These are phyloP conservation scores for Penicillium sp. DNA, from an alignment of 2,329 filamentous ascomycete species.

Conservation along the genomic window DNA sequence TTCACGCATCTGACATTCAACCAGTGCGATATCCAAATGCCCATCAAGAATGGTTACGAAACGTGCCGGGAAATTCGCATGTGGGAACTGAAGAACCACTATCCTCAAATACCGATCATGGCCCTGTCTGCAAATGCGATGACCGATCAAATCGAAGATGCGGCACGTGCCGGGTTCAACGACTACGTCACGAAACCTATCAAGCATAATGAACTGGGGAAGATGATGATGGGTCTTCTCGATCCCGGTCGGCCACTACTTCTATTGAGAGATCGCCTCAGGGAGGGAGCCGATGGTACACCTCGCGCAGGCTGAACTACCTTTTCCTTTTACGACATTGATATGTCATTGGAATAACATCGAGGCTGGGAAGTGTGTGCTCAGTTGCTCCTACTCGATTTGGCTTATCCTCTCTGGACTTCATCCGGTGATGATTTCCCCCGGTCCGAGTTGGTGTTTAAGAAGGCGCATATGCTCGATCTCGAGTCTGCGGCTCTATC, in stretches of 20 bases:
- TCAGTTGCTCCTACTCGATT: neutral
- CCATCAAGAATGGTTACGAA: conserved; percentile 55
- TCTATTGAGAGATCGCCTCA: conserved; percentile 48
- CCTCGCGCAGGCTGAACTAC: conserved; percentile 20
- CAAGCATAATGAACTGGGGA: conserved; percentile 54
- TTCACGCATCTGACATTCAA: neutral
- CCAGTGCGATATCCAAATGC: conserved; percentile 58
- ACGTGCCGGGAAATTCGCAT: conserved; percentile 52
- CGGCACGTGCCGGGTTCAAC: conserved; percentile 53
- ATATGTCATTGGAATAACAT: neutral
- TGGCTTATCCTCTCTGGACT: conserved; percentile 19
- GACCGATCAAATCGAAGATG: conserved; percentile 55
- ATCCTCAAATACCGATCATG: conserved; percentile 55
- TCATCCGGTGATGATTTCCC: conserved; percentile 24
- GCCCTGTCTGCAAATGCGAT: conserved; percentile 56
- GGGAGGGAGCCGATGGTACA: conserved; percentile 27
- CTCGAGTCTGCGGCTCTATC: conserved; percentile 14
- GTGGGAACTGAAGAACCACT: conserved; percentile 53
- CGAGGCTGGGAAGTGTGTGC: neutral
- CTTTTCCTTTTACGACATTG: neutral
- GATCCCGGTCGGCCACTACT: conserved; percentile 48
- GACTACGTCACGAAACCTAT: conserved; percentile 57
- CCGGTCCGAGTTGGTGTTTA: conserved; percentile 21
- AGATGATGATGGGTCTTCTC: conserved; percentile 55
- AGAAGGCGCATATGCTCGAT: conserved; percentile 28